These are phyloP conservation scores for Leishmania amazonensis DNA, from an alignment of 208 protist species.

Conservation along the genomic window DNA sequence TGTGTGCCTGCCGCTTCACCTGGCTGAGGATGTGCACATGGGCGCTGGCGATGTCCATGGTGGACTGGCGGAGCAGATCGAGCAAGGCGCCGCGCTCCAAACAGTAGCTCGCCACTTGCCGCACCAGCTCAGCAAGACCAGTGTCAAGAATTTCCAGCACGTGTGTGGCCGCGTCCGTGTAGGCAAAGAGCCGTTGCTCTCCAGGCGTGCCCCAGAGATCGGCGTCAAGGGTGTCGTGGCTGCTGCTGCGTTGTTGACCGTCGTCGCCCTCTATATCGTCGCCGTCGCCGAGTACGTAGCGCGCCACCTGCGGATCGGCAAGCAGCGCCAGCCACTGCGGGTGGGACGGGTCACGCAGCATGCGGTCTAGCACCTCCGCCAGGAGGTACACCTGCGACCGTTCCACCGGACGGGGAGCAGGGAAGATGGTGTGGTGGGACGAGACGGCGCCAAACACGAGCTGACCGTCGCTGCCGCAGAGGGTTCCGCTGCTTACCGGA, in stretches of 20 bases:
- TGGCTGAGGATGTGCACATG: constrained; percentile 60
- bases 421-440: constrained; percentile 50
- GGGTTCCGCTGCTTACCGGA: background rate
- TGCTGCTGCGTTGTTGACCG: background rate
- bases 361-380: constrained; percentile 77
- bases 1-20: constrained; percentile 55
- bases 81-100: constrained; percentile 83
- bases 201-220: constrained; percentile 45
- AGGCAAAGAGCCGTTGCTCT: constrained; percentile 46
- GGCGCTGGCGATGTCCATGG: constrained; percentile 64
- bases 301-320: constrained; percentile 60
- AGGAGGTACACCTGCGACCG: constrained; percentile 88
- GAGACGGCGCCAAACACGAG: background rate
- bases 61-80: constrained; percentile 70
- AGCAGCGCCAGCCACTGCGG: constrained; percentile 53
- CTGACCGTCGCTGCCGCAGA: background rate
- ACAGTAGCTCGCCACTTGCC: constrained; percentile 64
- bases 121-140: constrained; percentile 81
- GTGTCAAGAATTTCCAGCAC: constrained; percentile 70
- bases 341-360: constrained; percentile 57
- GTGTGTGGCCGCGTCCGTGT: constrained; percentile 59
- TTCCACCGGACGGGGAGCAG: constrained; percentile 55
- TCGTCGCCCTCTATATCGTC: constrained; percentile 2
- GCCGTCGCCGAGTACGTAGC: constrained; percentile 45
- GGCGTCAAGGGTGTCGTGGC: constrained; percentile 30